phyloP scores from a whole-genome alignment of 768 basidiomycete species.

The Boletus huronensis region DNA sequence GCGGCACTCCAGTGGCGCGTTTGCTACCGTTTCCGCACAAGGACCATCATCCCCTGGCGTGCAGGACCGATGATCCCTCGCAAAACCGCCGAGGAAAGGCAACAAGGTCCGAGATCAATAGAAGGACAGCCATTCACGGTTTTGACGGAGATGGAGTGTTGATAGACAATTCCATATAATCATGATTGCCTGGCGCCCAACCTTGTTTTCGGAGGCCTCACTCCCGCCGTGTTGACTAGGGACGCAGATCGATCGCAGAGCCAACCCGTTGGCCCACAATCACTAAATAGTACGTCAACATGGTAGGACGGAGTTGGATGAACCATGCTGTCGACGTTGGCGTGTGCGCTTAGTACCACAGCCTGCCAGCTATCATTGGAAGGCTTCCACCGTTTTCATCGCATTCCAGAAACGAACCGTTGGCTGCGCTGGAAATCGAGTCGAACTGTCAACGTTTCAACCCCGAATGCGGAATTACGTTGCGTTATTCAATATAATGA shows the following conservation, averaged over 20 bases:
- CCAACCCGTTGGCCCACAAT: not conserved
- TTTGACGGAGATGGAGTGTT: too few species aligned
- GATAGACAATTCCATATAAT: not conserved
- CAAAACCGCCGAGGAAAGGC: not conserved
- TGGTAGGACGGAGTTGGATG: not conserved
- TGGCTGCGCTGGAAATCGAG: not conserved
- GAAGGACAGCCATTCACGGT: not conserved
- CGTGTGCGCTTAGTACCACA: slow-evolving; percentile 5
- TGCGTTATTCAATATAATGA: not conserved
- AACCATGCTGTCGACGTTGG: slow-evolving; percentile 11
- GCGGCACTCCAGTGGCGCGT: not conserved
- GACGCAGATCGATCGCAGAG: slow-evolving; percentile 1
- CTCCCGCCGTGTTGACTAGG: not conserved
- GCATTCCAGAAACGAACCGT: slow-evolving; percentile 7
- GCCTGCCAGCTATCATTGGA: slow-evolving; percentile 1
- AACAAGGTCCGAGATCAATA: not conserved
- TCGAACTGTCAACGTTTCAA: not conserved
- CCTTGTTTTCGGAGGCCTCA: not conserved
- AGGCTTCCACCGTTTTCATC: not conserved
- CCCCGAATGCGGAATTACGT: not conserved
- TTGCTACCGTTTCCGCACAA: not conserved
- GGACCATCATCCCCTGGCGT: not conserved
- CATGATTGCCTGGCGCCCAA: too few species aligned
- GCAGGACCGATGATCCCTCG: not conserved
- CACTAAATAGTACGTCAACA: not conserved